Evolutionary conservation across 345 rosid species (phyloP), one percentile per base, ranked within the genome.

Genomic region (Excoecaria cochinchinensis): DNA sequence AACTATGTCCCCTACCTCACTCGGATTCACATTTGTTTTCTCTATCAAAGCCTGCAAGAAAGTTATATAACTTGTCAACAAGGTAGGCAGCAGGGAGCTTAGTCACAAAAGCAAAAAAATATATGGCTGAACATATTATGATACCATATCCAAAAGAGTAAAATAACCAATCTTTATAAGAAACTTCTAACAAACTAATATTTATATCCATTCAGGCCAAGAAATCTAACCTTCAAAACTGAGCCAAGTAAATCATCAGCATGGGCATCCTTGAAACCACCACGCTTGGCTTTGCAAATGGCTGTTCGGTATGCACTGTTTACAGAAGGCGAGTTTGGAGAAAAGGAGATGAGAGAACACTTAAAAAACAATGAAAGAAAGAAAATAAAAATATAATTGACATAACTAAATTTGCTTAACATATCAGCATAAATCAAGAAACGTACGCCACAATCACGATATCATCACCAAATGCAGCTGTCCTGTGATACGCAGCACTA

Each of bases 381-480:
- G 3, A 13, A 36, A 31, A 31, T 31, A 31, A 31, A 31, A 31
- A 31, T 31, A 31, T 2, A 31, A 40, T 48, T 3, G 59, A 50
- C 56, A 24, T 68, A 8, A n/a, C 56, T 55, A 25, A 16, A 47
- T 17, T 15, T 16, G 0, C 4, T 40, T 12, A 51, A 14, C 65
- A 46, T 56, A 44, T 62, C 21, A 11, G 6, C 42, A 75, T 13
- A 57, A 67, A 61, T 39, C 40, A 42, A 42, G 17, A 13, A 78
- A 89, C 98, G 84, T 86, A 93, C 98, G 98, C 97, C 38, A 91
- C 97, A 55, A 95, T 90, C 76, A 93, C 99, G 4, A 95, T 76
- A 76, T 93, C 98, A 74, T 95, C 98, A 9, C 89, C 92, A 25
- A 89, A 91, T 67, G 90, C 87, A 81, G 94, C 89, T 73, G 86